These are phyloP conservation scores for Salisapilia sapeloensis DNA, from an alignment of 352 stramenopile species.

Conservation along the genomic window DNA sequence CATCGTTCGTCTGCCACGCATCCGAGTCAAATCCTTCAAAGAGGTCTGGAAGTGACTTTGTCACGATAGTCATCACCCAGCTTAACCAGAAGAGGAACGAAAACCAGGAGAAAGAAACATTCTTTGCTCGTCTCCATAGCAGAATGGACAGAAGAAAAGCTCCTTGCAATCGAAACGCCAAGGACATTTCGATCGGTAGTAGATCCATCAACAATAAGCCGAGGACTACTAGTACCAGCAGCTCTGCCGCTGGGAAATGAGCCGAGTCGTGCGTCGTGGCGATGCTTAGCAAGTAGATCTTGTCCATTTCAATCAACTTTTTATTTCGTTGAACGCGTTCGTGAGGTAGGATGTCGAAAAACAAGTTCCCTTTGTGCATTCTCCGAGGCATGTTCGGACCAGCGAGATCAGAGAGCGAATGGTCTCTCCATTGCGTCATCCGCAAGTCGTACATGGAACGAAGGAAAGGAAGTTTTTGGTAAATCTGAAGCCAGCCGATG, in stretches of 20 bases:
- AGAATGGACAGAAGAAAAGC: too few relatives aligned
- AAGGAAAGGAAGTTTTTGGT: constrained; percentile 16
- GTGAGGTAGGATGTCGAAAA: constrained; percentile 31
- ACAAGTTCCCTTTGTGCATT: constrained; percentile 14
- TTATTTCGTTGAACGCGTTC: constrained; percentile 2
- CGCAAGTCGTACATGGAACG: constrained; percentile 21
- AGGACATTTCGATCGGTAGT: too few relatives aligned
- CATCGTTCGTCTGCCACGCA: constrained; percentile 58
- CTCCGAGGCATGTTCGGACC: constrained; percentile 14
- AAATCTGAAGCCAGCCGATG: constrained; percentile 23
- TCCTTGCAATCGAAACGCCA: too few relatives aligned
- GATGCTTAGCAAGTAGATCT: constrained; percentile 44
- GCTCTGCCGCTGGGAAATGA: constrained; percentile 16
- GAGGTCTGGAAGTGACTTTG: constrained; percentile 25
- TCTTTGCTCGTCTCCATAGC: too few relatives aligned
- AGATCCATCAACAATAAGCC: too few relatives aligned
- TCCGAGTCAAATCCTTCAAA: constrained; percentile 42
- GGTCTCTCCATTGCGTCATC: constrained; percentile 35
- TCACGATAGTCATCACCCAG: too few relatives aligned
- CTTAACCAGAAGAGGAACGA: too few relatives aligned
- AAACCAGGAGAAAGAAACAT: too few relatives aligned
- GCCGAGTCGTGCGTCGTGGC: constrained; percentile 31
- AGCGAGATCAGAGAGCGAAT: constrained; percentile 15
- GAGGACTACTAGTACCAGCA: constrained; percentile 3
- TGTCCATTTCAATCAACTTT: constrained; percentile 5